These are phyloP conservation scores for Sarocladium oryzae DNA, from an alignment of 2,329 filamentous ascomycete genomes.

Conservation along the genomic window DNA sequence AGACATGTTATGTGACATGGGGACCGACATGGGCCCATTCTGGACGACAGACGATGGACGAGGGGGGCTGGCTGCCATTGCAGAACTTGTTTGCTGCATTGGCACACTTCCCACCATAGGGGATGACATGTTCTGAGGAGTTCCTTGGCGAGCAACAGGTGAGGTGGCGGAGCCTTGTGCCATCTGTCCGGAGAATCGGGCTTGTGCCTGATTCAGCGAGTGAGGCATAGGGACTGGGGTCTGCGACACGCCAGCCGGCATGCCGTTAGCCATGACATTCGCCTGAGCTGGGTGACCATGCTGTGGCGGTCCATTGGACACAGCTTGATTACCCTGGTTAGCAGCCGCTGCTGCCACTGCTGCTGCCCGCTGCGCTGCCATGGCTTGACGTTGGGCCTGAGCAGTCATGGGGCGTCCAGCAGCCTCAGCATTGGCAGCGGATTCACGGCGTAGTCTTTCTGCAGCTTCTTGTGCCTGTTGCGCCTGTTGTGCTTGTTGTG, in stretches of 20 bases:
- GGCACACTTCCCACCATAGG: constrained; percentile 56
- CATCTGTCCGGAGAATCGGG: constrained; percentile 47
- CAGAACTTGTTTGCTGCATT: constrained; percentile 61
- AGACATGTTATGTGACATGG: constrained; percentile 58
- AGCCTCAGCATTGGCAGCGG: not conserved
- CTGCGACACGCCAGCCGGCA: constrained; percentile 29
- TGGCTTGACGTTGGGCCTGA: constrained; percentile 23
- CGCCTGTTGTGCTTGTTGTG: constrained; percentile 6
- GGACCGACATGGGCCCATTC: constrained; percentile 48
- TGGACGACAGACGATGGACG: constrained; percentile 61
- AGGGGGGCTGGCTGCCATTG: constrained; percentile 61
- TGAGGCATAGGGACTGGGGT: constrained; percentile 27
- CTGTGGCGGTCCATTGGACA: constrained; percentile 19
- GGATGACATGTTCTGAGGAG: constrained; percentile 59
- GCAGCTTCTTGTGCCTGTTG: constrained; percentile 16
- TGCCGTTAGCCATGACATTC: constrained; percentile 29
- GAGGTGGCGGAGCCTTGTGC: constrained; percentile 61
- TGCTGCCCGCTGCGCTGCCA: constrained; percentile 25
- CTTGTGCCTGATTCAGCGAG: constrained; percentile 20
- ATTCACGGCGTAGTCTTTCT: constrained; percentile 2
- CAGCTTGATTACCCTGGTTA: constrained; percentile 12
- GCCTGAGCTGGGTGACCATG: constrained; percentile 30
- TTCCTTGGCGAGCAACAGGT: constrained; percentile 58
- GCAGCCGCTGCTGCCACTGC: constrained; percentile 16
- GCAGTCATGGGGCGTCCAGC: not conserved